Evolutionary conservation across 768 basidiomycete species (phyloP).

Genomic region (Kwoniella dendrophila): DNA sequence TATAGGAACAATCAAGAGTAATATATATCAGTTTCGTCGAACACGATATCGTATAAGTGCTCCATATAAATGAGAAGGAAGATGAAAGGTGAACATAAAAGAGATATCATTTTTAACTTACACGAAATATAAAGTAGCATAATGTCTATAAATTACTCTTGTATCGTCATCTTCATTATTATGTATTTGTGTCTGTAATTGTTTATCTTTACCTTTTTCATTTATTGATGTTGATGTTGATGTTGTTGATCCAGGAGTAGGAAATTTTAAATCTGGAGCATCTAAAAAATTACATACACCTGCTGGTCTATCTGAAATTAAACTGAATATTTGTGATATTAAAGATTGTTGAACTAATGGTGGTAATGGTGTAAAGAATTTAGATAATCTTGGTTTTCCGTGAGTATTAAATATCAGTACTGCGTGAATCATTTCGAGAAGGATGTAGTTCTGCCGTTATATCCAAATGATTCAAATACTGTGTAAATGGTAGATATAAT

Average conservation of each 20-base stretch:
- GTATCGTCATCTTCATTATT: slow-evolving; percentile 56
- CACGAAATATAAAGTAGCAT: slow-evolving; percentile 95
- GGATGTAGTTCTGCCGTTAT: too few relatives aligned
- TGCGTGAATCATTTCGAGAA: slow-evolving; percentile 52
- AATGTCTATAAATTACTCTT: slow-evolving; percentile 90
- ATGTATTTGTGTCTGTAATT: slow-evolving; percentile 3
- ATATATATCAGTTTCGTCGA: too few relatives aligned
- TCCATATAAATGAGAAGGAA: not conserved
- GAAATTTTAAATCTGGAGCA: slow-evolving; percentile 58
- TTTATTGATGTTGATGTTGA: not conserved
- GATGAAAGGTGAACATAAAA: too few relatives aligned
- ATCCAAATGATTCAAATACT: too few relatives aligned
- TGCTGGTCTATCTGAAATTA: slow-evolving; percentile 77
- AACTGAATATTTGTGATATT: slow-evolving; percentile 84
- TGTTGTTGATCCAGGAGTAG: too few relatives aligned
- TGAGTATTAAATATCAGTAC: slow-evolving; percentile 84
- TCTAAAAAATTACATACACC: slow-evolving; percentile 95
- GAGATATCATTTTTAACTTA: slow-evolving; percentile 26
- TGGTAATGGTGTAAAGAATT: slow-evolving; percentile 56
- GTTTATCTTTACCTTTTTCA: slow-evolving; percentile 24
- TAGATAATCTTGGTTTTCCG: slow-evolving; percentile 61
- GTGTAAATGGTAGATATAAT: too few relatives aligned
- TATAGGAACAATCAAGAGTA: slow-evolving; percentile 29
- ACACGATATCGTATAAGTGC: slow-evolving; percentile 1
- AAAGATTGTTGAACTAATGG: slow-evolving; percentile 57